Evolutionary conservation across 1,284 basidiomycete species (phyloP), one percentile per base, ranked within the genome.

Genomic region (Ganoderma lucidum): DNA sequence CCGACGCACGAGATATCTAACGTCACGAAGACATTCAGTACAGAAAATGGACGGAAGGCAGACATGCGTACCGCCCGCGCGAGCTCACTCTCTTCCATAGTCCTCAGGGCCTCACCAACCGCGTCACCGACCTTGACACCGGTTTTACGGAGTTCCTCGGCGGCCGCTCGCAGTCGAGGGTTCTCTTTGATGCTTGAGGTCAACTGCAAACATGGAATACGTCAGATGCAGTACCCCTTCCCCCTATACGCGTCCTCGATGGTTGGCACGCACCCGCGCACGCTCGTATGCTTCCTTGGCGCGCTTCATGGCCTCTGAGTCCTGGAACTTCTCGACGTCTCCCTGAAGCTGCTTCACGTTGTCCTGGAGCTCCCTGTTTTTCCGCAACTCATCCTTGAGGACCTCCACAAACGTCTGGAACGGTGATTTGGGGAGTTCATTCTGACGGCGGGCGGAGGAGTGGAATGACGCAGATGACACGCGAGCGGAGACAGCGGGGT

Each of bases 261-360:
- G 45, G 9, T 62, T 6, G 32, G 30, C 62, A 88, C 89, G 75
- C 80, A 98, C 96, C 82, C 97, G 89, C 14, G 96, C 95, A 71
- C 94, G 90, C 83, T 99, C 97, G 82, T 99, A 99, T 69, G 95
- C 91, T 62, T 94, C 95, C 77, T 89, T 87, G 15, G 96, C 96
- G 75, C 87, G 88, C 85, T 95, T 96, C 95, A 99, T 94, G n/a
- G 97, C 93, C 80, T 97, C 96, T 67, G 93, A 95, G 80, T 99
- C 97, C 83, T 98, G 97, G 64, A 98, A 83, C 83, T 98, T 98
- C 83, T 96, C 95, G 48, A 98, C 97, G 80, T 99, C 96, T 75
- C 98, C 98, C 82, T 97, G 95, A 41, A 99, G 88, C 83, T 98
- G 96, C 83, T 96, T 96, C 69, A 99, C 93, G 82, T 97, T 98